Conservation (phyloP, 139 green algal genomes). For the Haematococcus lacustris region DNA sequence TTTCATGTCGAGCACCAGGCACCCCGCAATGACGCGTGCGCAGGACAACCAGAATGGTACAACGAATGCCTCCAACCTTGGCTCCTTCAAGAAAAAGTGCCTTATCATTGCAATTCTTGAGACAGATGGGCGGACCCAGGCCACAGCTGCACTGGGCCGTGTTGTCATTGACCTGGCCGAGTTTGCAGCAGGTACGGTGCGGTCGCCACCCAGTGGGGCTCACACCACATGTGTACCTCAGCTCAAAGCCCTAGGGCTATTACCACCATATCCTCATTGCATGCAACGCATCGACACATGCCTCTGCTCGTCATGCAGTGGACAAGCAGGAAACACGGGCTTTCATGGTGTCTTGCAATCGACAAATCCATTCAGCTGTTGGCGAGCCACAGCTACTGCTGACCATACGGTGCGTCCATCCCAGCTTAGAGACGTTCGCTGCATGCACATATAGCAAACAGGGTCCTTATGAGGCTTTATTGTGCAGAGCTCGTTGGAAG, state of each 20-base stretch:
- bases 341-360: constrained; percentile 58
- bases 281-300: constrained; percentile 49
- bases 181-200: constrained; percentile 52
- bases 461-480: too few species aligned
- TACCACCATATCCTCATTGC: constrained; percentile 54
- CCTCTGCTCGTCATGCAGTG: too few species aligned
- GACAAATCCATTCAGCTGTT: constrained; percentile 44
- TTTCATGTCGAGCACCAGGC: too few species aligned
- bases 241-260: too few species aligned
- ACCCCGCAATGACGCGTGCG: too few species aligned
- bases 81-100: constrained; percentile 56
- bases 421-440: background rate
- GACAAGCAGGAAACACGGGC: constrained; percentile 38
- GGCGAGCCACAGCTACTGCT: constrained; percentile 55
- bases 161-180: constrained; percentile 52
- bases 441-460: too few species aligned
- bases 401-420: constrained; percentile 43
- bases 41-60: too few species aligned
- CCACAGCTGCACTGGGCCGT: constrained; percentile 39
- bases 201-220: constrained; percentile 37
- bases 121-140: constrained; percentile 40
- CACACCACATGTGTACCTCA: constrained; percentile 39
- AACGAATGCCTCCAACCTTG: background rate
- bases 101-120: constrained; percentile 60
- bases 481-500: constrained; percentile 3